Conservation (phyloP, 2,329 filamentous ascomycete genomes). For the Cadophora luteo-olivacea region DNA sequence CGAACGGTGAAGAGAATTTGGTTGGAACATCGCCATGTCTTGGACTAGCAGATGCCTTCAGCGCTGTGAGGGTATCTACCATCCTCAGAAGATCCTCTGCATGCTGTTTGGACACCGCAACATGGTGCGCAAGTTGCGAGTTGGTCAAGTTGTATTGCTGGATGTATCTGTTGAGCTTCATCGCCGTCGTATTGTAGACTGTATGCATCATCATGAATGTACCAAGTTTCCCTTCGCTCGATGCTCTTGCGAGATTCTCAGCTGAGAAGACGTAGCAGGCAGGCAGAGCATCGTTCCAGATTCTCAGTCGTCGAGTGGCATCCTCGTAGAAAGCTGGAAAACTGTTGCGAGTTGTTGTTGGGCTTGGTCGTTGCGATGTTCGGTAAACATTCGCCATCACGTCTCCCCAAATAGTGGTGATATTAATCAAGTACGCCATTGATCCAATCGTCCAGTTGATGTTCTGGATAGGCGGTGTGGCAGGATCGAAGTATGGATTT, state of each 20-base stretch:
- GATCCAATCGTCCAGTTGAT: conserved; percentile 42
- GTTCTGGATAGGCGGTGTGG: conserved; percentile 50
- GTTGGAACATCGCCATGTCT: conserved; percentile 4
- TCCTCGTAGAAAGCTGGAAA: conserved; percentile 56
- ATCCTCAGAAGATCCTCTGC: conserved; percentile 59
- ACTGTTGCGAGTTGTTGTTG: conserved; percentile 43
- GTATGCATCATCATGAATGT: conserved; percentile 70
- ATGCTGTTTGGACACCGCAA: conserved; percentile 57
- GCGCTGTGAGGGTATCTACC: conserved; percentile 50
- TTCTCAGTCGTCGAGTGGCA: conserved; percentile 58
- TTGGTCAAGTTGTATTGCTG: conserved; percentile 51
- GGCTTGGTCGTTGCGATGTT: conserved; percentile 44
- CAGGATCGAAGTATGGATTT: conserved; percentile 66
- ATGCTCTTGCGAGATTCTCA: conserved; percentile 63
- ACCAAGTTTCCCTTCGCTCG: conserved; percentile 59
- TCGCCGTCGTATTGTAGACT: conserved; percentile 67
- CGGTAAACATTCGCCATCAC: conserved; percentile 66
- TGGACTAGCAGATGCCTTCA: conserved; percentile 29
- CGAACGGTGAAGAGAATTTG: conserved; percentile 62
- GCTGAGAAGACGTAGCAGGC: conserved; percentile 58
- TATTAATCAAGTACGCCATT: conserved; percentile 67
- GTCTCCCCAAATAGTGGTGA: conserved; percentile 70
- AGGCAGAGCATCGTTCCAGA: conserved; percentile 66
- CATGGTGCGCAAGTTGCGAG: conserved; percentile 52
- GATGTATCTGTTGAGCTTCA: conserved; percentile 70